phyloP scores from a whole-genome alignment of 2,329 filamentous ascomycete species.

The Microdochium bolleyi region DNA sequence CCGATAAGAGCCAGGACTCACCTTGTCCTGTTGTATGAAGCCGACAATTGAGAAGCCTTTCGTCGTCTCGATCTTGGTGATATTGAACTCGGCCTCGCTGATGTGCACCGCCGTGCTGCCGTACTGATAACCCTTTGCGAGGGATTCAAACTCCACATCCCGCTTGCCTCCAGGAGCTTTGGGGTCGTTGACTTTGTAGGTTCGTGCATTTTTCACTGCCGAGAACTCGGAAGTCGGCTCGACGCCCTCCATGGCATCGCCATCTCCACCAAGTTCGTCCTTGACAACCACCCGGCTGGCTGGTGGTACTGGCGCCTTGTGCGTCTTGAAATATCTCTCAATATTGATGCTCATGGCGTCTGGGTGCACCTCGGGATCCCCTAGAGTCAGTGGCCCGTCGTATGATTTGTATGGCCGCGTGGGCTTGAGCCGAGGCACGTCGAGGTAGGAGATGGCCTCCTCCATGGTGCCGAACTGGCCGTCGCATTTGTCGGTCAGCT shows the following conservation, averaged over 20 bases:
- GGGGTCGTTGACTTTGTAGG: conserved; percentile 74
- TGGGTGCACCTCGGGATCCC: conserved; percentile 65
- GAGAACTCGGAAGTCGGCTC: conserved; percentile 46
- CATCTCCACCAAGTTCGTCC: conserved; percentile 36
- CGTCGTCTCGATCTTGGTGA: conserved; percentile 77
- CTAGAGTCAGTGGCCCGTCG: conserved; percentile 72
- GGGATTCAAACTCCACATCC: conserved; percentile 71
- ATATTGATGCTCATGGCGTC: conserved; percentile 76
- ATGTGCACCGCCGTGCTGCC: conserved; percentile 88
- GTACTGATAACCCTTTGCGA: conserved; percentile 93
- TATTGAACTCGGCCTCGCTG: conserved; percentile 74
- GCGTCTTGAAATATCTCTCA: conserved; percentile 84
- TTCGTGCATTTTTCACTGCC: conserved; percentile 66
- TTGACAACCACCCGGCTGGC: conserved; percentile 69
- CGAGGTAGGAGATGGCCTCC: conserved; percentile 74
- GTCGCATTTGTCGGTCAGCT: conserved; percentile 59
- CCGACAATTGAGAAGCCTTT: conserved; percentile 77
- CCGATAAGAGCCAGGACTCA: conserved; percentile 22
- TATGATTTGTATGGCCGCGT: conserved; percentile 72
- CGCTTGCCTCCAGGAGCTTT: conserved; percentile 68
- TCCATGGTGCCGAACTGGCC: conserved; percentile 77
- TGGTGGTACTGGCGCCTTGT: conserved; percentile 63
- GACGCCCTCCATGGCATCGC: conserved; percentile 39
- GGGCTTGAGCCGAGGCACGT: conserved; percentile 67
- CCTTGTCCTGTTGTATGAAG: conserved; percentile 68